Evolutionary conservation across 352 stramenopile species (phyloP), one percentile per base, ranked within the genome.

Genomic region (Phytopythium kandeliae): DNA sequence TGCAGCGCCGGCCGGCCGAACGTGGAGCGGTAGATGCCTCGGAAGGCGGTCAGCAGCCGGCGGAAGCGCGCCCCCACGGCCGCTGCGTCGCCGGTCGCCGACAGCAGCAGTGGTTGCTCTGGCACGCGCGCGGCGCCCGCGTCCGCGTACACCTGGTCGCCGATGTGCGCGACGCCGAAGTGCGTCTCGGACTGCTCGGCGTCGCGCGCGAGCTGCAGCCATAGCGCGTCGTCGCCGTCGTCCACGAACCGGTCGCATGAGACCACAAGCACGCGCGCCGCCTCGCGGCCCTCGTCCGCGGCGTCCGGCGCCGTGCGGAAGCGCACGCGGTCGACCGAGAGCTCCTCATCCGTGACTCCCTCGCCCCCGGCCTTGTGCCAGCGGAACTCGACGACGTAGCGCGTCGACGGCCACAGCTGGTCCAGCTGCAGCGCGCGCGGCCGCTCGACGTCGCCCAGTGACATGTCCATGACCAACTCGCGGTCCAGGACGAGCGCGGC

Each of bases 241-340:
- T 86, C 67, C 21, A 84, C 66, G 36, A 65, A 88, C 24, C 77
- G 72, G 43, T 88, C 77, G 33, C 77, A 88, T 0, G 74, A 86
- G 8, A 76, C 60, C 2, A 77, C 57, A 33, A 86, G 51, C 28
- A 86, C 57, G 24, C 63, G 57, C 26, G 28, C 16, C 15, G 44
- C 21, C 12, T 48, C 24, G 35, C 5, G 19, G 4, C 11, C 25
- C 19, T 24, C 37, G 33, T 21, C 5, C 22, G 0, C 15, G 15
- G 4, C 21, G 3, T 25, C 37, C 35, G 33, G 28, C 30, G 45
- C 35, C 21, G 21, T 40, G 2, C 65, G 60, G 47, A 74, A 74
- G 8, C 50, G 36, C 11, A 68, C 55, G 6, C 34, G 22, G 19
- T 60, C 41, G 22, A 12, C 19, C 17, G 37, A 3, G n/a, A 21